Conservation (phyloP, 345 rosid species). For the Nephelium lappaceum region DNA sequence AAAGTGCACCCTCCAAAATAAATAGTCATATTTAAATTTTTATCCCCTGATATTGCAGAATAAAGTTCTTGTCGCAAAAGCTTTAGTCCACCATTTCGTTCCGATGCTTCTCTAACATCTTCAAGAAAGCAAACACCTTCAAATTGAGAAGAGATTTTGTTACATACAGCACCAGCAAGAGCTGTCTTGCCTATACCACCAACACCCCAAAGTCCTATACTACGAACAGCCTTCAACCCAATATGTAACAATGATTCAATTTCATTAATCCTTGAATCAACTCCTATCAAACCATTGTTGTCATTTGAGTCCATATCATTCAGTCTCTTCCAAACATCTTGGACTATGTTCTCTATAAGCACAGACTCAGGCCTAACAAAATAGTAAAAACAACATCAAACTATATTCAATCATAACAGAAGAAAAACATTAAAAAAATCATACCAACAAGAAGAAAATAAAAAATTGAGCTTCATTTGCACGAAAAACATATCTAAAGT, state of each 20-base stretch:
- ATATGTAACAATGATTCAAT: background rate
- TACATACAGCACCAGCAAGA: conserved; percentile 16
- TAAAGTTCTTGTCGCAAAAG: background rate
- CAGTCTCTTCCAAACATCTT: background rate
- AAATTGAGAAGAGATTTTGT: conserved; percentile 13
- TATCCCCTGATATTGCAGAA: background rate
- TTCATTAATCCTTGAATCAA: background rate
- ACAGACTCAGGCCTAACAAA: conserved; percentile 8
- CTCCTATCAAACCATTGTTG: background rate
- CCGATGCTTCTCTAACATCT: background rate
- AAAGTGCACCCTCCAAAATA: background rate
- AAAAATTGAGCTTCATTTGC: too few relatives aligned
- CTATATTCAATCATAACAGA: background rate
- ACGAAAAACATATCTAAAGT: too few relatives aligned
- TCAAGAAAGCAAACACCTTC: background rate
- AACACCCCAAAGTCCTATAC: conserved; percentile 19
- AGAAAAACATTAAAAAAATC: too few relatives aligned
- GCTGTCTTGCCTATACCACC: conserved; percentile 30
- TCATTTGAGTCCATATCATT: background rate
- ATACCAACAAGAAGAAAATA: too few relatives aligned
- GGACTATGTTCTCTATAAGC: background rate
- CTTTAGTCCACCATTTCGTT: too few relatives aligned
- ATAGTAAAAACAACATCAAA: background rate
- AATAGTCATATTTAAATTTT: background rate
- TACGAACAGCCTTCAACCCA: background rate